Base-by-base conservation (phyloP, 305 asterid genomes). In the Vinca major region DNA sequence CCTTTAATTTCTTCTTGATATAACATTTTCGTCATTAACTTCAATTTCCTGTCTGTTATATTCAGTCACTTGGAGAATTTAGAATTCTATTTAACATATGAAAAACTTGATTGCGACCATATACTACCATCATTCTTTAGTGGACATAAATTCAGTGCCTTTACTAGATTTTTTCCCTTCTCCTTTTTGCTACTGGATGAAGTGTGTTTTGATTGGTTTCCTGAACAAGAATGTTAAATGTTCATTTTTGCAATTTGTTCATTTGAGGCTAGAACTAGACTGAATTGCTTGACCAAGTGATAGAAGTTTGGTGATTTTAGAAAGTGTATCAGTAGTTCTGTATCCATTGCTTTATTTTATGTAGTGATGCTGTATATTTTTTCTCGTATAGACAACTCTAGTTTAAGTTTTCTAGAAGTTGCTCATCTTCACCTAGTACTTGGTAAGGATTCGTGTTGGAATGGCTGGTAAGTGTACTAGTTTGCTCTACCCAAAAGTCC, bases 1-100 rank as follows among this genome's bases (percentile, higher is more conserved):
- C 41, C 56, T 43, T 33, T 52, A n/a, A 40, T 71, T 44, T 50
- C 47, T 71, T 53, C 49, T 71, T 45, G 69, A 45, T 19, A 48
- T 45, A 48, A 48, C 8, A 21, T 20, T 33, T 50, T 26, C 47
- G 49, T 45, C 16, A 54, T 36, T 65, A 9, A 9, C 11, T 45
- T 55, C 33, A 19, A 10, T 16, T 65, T 48, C 63, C n/a, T 52
- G 21, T 41, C 47, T 71, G 70, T 16, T 54, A 12, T 49, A 11
- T 9, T 13, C 2, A 66, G 63, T 48, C 45, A 53, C 33, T 7
- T 14, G 63, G 63, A 17, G 65, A 44, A 17, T 51, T 73, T 10
- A 7, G 48, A 40, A 10, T 5, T 39, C 57, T 17, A 5, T 55
- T 65, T 55, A 55, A 65, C 52, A 14, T 58, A 49, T 48, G 66